Percentiles rank a stretch among this genome's conserved stretches.
phyloP scores from a whole-genome alignment of 2,329 filamentous ascomycete species.

The Dothideomycetes sp. region DNA sequence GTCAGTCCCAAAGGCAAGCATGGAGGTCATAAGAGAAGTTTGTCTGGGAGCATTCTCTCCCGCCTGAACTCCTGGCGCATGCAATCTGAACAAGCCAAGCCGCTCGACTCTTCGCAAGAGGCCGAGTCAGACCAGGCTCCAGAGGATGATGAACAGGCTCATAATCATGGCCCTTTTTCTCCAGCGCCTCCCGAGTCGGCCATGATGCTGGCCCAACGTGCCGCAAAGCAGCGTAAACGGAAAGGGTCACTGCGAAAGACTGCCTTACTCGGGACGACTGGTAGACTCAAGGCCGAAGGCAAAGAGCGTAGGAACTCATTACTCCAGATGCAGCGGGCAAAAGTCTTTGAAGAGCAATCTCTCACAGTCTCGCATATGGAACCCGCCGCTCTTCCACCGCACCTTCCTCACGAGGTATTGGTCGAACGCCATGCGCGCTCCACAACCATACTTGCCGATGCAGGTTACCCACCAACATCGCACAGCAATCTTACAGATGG shows the following conservation, averaged over 20 bases:
- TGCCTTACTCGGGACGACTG: constrained; percentile 65
- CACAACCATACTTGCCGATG: no score
- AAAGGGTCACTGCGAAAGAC: constrained; percentile 82
- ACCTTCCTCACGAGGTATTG: not conserved
- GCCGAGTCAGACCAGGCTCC: no score
- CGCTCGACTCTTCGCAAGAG: not conserved
- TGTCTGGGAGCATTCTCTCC: constrained; percentile 56
- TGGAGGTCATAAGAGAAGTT: constrained; percentile 38
- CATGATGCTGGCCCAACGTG: constrained; percentile 26
- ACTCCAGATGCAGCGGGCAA: constrained; percentile 18
- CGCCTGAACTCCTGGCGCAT: constrained; percentile 58
- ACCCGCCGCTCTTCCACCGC: not conserved
- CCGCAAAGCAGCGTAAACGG: constrained; percentile 53
- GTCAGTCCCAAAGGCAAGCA: not conserved
- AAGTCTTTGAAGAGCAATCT: not conserved
- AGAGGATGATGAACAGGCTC: no score
- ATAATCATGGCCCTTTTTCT: not conserved
- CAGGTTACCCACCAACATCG: no score
- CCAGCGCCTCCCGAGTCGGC: constrained; percentile 39
- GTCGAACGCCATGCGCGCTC: no score
- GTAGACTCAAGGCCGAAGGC: constrained; percentile 46
- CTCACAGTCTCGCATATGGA: no score
- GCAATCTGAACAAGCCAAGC: constrained; percentile 22
- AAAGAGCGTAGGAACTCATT: constrained; percentile 34
- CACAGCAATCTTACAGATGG: no score